These are phyloP conservation scores for Penicillium sp. DNA, from an alignment of 2,329 filamentous ascomycete genomes.

Conservation along the genomic window DNA sequence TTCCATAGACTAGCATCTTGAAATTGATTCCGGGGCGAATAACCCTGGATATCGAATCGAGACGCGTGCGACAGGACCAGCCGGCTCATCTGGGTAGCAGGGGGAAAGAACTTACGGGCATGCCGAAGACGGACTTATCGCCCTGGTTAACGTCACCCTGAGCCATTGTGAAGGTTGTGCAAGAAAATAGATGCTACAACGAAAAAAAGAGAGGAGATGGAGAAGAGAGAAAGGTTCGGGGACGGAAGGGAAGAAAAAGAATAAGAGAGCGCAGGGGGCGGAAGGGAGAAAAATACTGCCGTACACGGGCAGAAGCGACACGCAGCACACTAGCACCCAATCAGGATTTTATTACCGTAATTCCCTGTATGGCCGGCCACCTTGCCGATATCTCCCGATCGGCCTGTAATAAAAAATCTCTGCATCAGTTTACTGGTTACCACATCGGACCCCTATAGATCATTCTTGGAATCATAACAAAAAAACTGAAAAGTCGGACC, in stretches of 20 bases:
- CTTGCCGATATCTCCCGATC: conserved; percentile 42
- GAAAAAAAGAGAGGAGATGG: conserved; percentile 40
- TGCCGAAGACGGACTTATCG: conserved; percentile 57
- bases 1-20: neutral
- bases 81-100: conserved; percentile 4
- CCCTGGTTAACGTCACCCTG: conserved; percentile 50
- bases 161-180: conserved; percentile 47
- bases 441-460: neutral
- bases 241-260: conserved; percentile 44
- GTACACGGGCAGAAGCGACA: conserved; percentile 39
- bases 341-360: conserved; percentile 19
- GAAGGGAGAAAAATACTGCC: conserved; percentile 41
- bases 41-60: neutral
- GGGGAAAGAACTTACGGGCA: conserved; percentile 44
- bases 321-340: conserved; percentile 30
- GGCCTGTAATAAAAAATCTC: conserved; percentile 17
- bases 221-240: conserved; percentile 35
- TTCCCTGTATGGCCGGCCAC: conserved; percentile 12
- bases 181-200: conserved; percentile 42
- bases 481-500: neutral
- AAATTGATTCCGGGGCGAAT: neutral
- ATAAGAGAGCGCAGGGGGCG: conserved; percentile 42
- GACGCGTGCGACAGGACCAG: neutral
- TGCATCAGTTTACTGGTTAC: neutral
- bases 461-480: neutral